These are phyloP conservation scores for Pisolithus tinctorius DNA, from an alignment of 768 basidiomycete genomes.

Conservation along the genomic window DNA sequence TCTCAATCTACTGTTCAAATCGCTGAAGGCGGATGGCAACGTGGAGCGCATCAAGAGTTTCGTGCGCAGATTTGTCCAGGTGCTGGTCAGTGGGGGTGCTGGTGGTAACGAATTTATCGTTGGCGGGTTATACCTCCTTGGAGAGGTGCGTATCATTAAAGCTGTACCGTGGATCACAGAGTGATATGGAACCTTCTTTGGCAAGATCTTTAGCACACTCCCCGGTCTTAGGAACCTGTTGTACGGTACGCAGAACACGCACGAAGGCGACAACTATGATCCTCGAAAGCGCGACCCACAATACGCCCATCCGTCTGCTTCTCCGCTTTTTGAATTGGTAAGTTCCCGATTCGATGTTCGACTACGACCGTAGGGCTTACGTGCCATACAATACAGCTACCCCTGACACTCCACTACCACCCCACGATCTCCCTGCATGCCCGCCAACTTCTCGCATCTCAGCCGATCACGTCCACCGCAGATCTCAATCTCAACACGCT, in stretches of 20 bases:
- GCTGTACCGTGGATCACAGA: background rate
- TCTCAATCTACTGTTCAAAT: constrained; percentile 88
- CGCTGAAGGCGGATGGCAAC: constrained; percentile 63
- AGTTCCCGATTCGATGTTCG: constrained; percentile 18
- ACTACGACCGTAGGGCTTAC: background rate
- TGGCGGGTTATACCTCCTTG: constrained; percentile 80
- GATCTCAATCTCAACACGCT: constrained; percentile 92
- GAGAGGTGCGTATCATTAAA: constrained; percentile 54
- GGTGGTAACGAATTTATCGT: constrained; percentile 84
- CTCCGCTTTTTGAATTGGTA: constrained; percentile 89
- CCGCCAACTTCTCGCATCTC: constrained; percentile 64
- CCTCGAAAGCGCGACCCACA: constrained; percentile 86
- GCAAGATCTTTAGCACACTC: constrained; percentile 44
- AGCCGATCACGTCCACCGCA: constrained; percentile 72
- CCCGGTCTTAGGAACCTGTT: constrained; percentile 42
- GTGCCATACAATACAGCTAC: constrained; percentile 40
- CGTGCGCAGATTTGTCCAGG: constrained; percentile 76
- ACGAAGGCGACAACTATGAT: constrained; percentile 53
- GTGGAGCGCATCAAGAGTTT: constrained; percentile 68
- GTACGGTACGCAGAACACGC: constrained; percentile 25
- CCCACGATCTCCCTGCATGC: constrained; percentile 86
- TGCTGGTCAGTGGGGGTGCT: constrained; percentile 60
- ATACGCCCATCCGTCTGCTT: constrained; percentile 71
- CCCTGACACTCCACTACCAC: constrained; percentile 82
- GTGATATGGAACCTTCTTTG: background rate